Evolutionary conservation across 768 basidiomycete genomes (phyloP), one percentile per base, ranked within the genome.

Genomic region (Lactarius deliciosus): DNA sequence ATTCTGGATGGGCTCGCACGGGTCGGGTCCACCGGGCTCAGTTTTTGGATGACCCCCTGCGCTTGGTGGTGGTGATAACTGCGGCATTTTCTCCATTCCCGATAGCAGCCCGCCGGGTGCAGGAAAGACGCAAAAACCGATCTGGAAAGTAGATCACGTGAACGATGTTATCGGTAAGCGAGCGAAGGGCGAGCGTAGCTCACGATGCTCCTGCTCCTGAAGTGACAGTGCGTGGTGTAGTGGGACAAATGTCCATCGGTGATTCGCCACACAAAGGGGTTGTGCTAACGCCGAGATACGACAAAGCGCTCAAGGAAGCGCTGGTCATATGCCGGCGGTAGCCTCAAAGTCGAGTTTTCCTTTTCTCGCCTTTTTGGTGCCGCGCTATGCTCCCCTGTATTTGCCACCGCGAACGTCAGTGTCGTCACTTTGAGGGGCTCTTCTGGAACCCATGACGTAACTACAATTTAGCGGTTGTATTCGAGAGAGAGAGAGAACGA

Each of bases 1-100:
- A n/a, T 60, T 16, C 61, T 70, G 55, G 64, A 65, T 45, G 22
- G 47, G 45, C 28, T 53, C 41, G 34, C 60, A 10, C 10, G 30
- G 34, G 36, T 53, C 36, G 9, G n/a, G 57, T 32, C 45, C 45
- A 34, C 61, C 67, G 20, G 55, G 59, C 38, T 28, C 59, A 45
- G 57, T 16, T 13, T 63, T 59, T 15, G n/a, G 43, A 34, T 36
- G 57, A 34, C 25, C 30, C 16, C 41, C 16, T 22, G 36, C 13
- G 40, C 30, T 25, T 4, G n/a, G 57, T 60, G n/a, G 18, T 57
- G 43, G 15, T 34, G 40, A 28, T 25, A 18, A 32, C 61, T 38
- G 11, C 36, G 11, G 36, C 2, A 38, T 38, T 38, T 38, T 13
- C 9, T n/a, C 32, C 11, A 50, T 36, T 55, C 20, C 55, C 38